Base-by-base conservation (phyloP, 257 asterid species). In the Solanum paucissectum region DNA sequence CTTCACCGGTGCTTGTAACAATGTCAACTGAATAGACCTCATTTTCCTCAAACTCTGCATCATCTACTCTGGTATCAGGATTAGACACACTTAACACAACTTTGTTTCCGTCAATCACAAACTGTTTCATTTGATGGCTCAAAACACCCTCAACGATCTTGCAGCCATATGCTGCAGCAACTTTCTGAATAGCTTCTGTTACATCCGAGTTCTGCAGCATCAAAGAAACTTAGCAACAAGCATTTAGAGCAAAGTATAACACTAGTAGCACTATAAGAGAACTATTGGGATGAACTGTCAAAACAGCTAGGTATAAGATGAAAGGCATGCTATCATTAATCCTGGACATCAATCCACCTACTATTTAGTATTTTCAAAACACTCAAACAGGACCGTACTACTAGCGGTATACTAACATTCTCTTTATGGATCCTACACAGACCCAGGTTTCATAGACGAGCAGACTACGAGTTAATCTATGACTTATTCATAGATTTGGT, bases 151-250 rank as follows among this genome's bases (percentile, higher is more conserved):
- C 99, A 27, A 95, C 96, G 88, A 95, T 93, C 92, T 93, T 94
- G 95, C 99, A 96, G 90, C 94, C 98, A 73, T 94, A 96, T 46
- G 98, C 98, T 27, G 98, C 98, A 76, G 98, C 99, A 86, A 96
- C 98, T 87, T 95, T 88, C 83, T 88, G 89, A 49, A 88, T 83
- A 74, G 89, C 89, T 34, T 83, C 87, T 49, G 87, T 71, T n/a
- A 88, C 87, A 88, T 88, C 84, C 7, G 83, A 83, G 49, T 88
- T 88, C 89, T 88, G 76, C 44, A 71, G 52, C 33, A 11, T n/a
- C 66, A 83, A 83, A 33, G 18, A 68, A 79, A 38, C 86, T 77
- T 37, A 36, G 76, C 55, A 79, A 60, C 23, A 81, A 46, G 21
- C 42, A 16, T 27, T 79, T 81, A 29, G 7, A 29, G 27, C 66